These are phyloP conservation scores for Cynanchum wilfordii DNA, from an alignment of 257 asterid species.

Conservation along the genomic window DNA sequence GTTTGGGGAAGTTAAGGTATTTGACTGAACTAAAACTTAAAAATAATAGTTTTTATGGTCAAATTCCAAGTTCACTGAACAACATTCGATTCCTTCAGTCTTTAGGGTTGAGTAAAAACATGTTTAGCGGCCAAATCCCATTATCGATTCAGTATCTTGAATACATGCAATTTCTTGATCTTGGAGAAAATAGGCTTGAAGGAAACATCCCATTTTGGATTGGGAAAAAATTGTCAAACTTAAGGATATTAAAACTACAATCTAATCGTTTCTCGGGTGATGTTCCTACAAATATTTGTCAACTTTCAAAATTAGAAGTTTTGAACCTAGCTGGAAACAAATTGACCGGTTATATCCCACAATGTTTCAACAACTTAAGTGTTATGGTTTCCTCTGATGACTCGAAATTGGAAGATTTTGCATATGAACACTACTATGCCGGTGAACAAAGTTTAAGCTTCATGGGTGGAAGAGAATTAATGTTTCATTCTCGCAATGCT, in stretches of 20 bases:
- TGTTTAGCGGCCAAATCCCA: not conserved
- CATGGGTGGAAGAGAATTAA: not conserved
- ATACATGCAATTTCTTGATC: conserved; percentile 1
- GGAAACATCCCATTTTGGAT: conserved; percentile 28
- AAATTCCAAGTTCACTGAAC: conserved; percentile 25
- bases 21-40: conserved; percentile 4
- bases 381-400: conserved; percentile 16
- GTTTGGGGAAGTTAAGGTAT: conserved; percentile 13
- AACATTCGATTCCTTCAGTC: conserved; percentile 13
- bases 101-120: conserved; percentile 21
- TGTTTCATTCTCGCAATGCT: too few species aligned
- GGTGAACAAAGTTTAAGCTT: not conserved
- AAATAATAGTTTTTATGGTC: conserved; percentile 20
- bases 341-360: conserved; percentile 19
- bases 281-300: conserved; percentile 25
- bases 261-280: conserved; percentile 19
- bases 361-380: conserved; percentile 20
- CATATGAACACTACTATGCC: not conserved
- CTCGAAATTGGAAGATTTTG: not conserved
- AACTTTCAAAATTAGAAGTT: conserved; percentile 15
- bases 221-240: conserved; percentile 5
- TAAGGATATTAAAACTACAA: conserved; percentile 22
- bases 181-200: not conserved
- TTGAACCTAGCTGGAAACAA: conserved; percentile 28
- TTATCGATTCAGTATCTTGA: not conserved